phyloP scores from a whole-genome alignment of 2,329 filamentous ascomycete genomes.

The Aspergillus luchuensis region DNA sequence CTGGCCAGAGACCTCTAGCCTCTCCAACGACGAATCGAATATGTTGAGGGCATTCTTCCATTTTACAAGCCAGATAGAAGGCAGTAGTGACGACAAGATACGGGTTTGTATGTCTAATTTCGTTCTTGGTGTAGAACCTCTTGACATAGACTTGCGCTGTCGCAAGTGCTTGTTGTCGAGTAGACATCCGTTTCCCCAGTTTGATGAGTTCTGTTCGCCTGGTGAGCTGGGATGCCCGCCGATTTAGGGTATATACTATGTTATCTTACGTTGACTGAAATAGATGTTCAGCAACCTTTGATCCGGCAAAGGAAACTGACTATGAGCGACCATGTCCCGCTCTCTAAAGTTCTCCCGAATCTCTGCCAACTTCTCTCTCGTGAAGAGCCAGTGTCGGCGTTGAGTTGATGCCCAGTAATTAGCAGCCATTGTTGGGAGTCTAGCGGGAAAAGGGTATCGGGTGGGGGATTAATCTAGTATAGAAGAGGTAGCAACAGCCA shows the following conservation, averaged over 20 bases:
- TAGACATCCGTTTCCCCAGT: conserved; percentile 77
- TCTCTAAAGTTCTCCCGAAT: conserved; percentile 77
- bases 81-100: conserved; percentile 92
- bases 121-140: conserved; percentile 87
- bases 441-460: background rate
- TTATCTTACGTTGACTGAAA: conserved; percentile 76
- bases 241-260: background rate
- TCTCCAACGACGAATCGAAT: conserved; percentile 88
- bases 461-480: conserved; percentile 4
- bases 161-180: conserved; percentile 88
- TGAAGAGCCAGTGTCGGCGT: conserved; percentile 85
- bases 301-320: conserved; percentile 80
- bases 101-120: conserved; percentile 89
- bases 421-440: conserved; percentile 68
- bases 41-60: conserved; percentile 96
- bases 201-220: conserved; percentile 68
- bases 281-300: conserved; percentile 83
- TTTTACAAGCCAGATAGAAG: conserved; percentile 94
- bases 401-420: conserved; percentile 98
- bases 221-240: conserved; percentile 5
- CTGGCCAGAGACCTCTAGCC: conserved; percentile 80
- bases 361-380: conserved; percentile 74
- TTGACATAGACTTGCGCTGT: conserved; percentile 95
- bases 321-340: conserved; percentile 71
- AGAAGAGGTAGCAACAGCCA: conserved; percentile 9